These are phyloP conservation scores for Sambucus nigra DNA, from an alignment of 129 eudicot species.

Conservation along the genomic window DNA sequence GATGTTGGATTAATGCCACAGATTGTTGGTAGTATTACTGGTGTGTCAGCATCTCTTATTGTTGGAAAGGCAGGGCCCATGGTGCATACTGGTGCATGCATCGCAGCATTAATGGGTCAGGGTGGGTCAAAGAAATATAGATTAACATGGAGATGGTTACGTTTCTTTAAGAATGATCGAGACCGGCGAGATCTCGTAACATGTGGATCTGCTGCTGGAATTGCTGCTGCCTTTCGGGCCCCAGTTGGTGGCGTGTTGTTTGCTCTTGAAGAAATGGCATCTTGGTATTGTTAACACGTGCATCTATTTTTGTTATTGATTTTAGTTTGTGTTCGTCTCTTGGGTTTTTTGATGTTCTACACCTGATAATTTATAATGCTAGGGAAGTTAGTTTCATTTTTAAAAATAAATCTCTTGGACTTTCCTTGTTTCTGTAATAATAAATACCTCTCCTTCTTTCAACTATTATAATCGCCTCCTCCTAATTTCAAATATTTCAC, in stretches of 20 bases:
- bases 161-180: constrained; percentile 68
- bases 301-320: not conserved
- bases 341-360: not conserved
- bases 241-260: constrained; percentile 96
- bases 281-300: constrained; percentile 50
- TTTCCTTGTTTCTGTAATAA: too few relatives aligned
- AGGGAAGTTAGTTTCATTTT: too few relatives aligned
- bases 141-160: constrained; percentile 83
- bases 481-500: too few relatives aligned
- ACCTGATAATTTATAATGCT: too few relatives aligned
- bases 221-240: constrained; percentile 96
- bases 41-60: constrained; percentile 79
- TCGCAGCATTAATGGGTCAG: constrained; percentile 74
- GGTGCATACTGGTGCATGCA: constrained; percentile 83
- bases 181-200: constrained; percentile 92
- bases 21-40: constrained; percentile 84
- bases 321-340: not conserved
- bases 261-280: constrained; percentile 97
- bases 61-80: constrained; percentile 96
- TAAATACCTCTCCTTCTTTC: too few relatives aligned
- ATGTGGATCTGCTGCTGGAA: constrained; percentile 90
- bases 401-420: too few relatives aligned
- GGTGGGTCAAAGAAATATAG: constrained; percentile 76
- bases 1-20: constrained; percentile 23
- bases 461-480: too few relatives aligned